Percentiles rank a stretch among this genome's conserved stretches.
Conservation (phyloP, 73 alveolate genomes). For the Symbiodinium pilosum region DNA sequence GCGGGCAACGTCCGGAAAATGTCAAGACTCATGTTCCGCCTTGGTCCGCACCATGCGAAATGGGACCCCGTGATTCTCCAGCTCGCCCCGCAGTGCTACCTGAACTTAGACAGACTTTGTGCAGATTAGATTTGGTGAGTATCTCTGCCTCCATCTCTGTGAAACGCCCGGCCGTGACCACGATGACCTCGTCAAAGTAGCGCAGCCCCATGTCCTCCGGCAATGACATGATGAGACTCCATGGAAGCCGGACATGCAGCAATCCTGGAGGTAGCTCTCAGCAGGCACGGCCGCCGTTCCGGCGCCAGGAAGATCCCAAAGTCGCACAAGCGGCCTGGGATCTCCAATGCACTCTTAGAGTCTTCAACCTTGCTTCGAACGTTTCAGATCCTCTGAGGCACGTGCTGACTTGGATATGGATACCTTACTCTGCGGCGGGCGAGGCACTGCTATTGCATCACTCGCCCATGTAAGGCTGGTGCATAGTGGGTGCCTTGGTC, state of each 20-base stretch:
- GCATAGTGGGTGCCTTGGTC: conserved; percentile 69
- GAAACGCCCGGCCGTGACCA: conserved; percentile 90
- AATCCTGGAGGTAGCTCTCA: conserved; percentile 71
- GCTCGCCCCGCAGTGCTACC: conserved; percentile 47
- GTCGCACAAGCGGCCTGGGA: conserved; percentile 44
- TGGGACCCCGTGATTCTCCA: conserved; percentile 68
- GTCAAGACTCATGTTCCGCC: not conserved
- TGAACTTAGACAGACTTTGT: not conserved
- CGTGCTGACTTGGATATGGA: conserved; percentile 62
- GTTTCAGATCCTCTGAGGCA: not conserved
- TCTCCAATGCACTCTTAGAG: not conserved
- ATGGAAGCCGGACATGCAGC: not conserved
- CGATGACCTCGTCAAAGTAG: conserved; percentile 62
- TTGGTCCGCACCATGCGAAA: conserved; percentile 83
- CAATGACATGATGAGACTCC: too few relatives aligned
- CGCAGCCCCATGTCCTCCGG: conserved; percentile 85
- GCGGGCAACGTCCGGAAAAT: not conserved
- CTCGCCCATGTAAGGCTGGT: not conserved
- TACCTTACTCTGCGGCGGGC: conserved; percentile 27
- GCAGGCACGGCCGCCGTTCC: conserved; percentile 84
- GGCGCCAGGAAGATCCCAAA: conserved; percentile 87
- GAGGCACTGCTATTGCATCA: too few relatives aligned
- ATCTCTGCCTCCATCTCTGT: conserved; percentile 76
- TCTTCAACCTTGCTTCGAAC: too few relatives aligned
- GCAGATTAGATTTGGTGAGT: not conserved